phyloP scores from a whole-genome alignment of 164 flowering plant genomes.

The Nymphaea thermarum region DNA sequence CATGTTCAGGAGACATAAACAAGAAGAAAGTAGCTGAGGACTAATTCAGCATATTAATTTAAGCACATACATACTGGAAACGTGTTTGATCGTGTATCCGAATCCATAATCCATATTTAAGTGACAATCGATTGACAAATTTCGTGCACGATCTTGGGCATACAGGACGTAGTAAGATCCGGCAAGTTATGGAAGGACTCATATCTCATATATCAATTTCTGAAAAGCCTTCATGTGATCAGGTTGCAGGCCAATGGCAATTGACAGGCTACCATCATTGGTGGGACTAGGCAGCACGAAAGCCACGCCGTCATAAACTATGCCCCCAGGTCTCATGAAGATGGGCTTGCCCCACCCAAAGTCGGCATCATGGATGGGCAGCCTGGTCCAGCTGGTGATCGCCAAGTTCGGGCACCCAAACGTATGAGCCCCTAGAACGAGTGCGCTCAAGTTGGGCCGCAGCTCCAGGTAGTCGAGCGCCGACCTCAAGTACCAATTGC shows the following conservation, averaged over 20 bases:
- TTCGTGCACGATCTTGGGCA: too few relatives aligned
- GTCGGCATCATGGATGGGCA: conserved; percentile 16
- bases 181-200: not conserved
- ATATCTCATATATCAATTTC: conserved; percentile 20
- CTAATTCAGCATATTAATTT: too few relatives aligned
- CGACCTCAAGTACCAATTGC: conserved; percentile 43
- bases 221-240: conserved; percentile 27
- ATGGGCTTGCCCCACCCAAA: conserved; percentile 49
- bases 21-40: too few relatives aligned
- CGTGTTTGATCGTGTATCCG: too few relatives aligned
- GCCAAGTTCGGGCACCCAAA: conserved; percentile 28
- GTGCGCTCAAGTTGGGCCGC: conserved; percentile 41
- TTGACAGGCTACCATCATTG: conserved; percentile 29
- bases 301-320: conserved; percentile 23
- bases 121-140: too few relatives aligned
- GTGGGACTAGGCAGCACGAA: conserved; percentile 20
- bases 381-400: conserved; percentile 21
- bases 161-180: too few relatives aligned
- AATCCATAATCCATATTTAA: too few relatives aligned
- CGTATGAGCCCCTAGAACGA: conserved; percentile 38
- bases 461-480: conserved; percentile 57
- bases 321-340: conserved; percentile 26
- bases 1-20: too few relatives aligned
- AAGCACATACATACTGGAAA: too few relatives aligned
- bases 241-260: conserved; percentile 22